phyloP scores from a whole-genome alignment of 2,329 filamentous ascomycete genomes.

The Hypocrella siamensis region DNA sequence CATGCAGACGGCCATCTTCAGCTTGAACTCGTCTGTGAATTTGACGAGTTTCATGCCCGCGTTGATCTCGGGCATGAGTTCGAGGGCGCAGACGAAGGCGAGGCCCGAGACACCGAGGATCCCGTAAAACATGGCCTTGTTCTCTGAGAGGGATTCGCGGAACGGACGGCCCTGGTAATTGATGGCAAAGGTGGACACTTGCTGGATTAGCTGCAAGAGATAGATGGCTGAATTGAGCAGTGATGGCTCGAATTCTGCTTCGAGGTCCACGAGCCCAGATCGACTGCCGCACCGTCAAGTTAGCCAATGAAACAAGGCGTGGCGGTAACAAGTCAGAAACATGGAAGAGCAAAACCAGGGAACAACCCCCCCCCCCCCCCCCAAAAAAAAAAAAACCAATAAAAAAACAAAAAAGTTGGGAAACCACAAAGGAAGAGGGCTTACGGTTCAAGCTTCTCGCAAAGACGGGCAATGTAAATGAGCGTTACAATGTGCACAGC shows the following conservation, averaged over 20 bases:
- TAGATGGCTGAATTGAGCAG: slow-evolving; percentile 95
- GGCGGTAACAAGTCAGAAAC: too few species aligned
- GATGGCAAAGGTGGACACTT: slow-evolving; percentile 97
- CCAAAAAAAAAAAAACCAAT: slow-evolving; percentile 10
- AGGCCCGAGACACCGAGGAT: slow-evolving; percentile 80
- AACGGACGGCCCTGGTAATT: slow-evolving; percentile 98
- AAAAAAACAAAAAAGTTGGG: neutral
- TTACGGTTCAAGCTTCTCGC: slow-evolving; percentile 73
- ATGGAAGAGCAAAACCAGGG: too few species aligned
- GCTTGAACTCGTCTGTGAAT: slow-evolving; percentile 79
- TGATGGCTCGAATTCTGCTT: slow-evolving; percentile 86
- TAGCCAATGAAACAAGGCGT: neutral
- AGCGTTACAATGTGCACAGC: slow-evolving; percentile 87
- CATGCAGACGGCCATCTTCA: slow-evolving; percentile 74
- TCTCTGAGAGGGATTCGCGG: slow-evolving; percentile 88
- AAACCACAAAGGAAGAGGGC: slow-evolving; percentile 17
- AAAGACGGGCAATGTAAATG: slow-evolving; percentile 84
- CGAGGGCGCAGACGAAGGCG: slow-evolving; percentile 86
- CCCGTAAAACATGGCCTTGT: slow-evolving; percentile 96
- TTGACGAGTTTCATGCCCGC: slow-evolving; percentile 83
- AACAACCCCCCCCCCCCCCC: too few species aligned
- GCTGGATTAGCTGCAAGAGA: slow-evolving; percentile 92
- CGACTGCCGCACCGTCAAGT: slow-evolving; percentile 18
- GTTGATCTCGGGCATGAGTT: slow-evolving; percentile 92
- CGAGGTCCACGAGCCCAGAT: slow-evolving; percentile 59